Evolutionary conservation across 2,329 filamentous ascomycete genomes (phyloP).

Genomic region (Furcasterigmium furcatum): DNA sequence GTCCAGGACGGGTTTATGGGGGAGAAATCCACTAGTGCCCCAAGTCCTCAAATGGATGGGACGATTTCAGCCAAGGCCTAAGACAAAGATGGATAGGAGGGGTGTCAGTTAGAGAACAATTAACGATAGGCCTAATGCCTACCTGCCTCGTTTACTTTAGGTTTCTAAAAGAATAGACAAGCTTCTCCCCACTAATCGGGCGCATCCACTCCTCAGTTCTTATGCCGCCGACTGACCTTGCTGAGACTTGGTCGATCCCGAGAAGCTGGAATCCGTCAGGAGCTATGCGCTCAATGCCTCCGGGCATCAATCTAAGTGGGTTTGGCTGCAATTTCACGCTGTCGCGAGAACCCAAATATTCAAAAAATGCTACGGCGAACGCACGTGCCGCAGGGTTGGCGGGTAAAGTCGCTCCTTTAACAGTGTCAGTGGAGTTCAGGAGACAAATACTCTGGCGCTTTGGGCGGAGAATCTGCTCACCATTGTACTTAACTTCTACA

Average conservation of each 20-base stretch:
- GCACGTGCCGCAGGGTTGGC: constrained; percentile 16
- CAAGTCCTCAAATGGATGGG: too few relatives aligned
- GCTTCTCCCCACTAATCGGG: constrained; percentile 36
- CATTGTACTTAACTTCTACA: constrained; percentile 32
- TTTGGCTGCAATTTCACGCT: constrained; percentile 20
- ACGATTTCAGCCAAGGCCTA: too few relatives aligned
- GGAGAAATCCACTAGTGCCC: too few relatives aligned
- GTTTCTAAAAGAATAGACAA: too few relatives aligned
- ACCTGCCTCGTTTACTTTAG: too few relatives aligned
- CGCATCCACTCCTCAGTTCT: constrained; percentile 27
- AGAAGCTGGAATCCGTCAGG: constrained; percentile 23
- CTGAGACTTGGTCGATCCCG: constrained; percentile 17
- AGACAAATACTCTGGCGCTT: background rate
- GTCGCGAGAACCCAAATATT: constrained; percentile 20
- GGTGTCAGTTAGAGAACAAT: too few relatives aligned
- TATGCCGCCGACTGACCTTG: too few relatives aligned
- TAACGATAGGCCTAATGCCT: too few relatives aligned
- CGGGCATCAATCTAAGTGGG: constrained; percentile 25
- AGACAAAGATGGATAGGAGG: too few relatives aligned
- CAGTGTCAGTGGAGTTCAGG: background rate
- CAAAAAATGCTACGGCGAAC: constrained; percentile 31
- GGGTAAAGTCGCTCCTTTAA: too few relatives aligned
- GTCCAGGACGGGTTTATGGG: too few relatives aligned
- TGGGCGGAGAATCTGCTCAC: constrained; percentile 16
- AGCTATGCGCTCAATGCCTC: constrained; percentile 20